Base-by-base conservation (phyloP, 805 yeast species). In the Lipomyces anomalus region DNA sequence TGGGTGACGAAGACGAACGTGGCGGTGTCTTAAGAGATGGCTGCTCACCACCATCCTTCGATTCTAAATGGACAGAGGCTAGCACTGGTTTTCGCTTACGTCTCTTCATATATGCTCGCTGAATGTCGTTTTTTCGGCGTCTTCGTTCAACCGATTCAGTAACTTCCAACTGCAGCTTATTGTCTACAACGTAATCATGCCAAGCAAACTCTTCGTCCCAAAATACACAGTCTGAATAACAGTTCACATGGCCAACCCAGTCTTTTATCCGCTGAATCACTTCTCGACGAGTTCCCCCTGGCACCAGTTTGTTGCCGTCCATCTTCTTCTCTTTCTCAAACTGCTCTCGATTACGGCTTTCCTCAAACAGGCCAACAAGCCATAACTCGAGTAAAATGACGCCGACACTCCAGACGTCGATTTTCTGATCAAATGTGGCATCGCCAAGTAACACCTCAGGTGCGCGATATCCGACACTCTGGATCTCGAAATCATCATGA, bases 391-490 rank as follows among this genome's bases (percentile, higher is more conserved):
- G 41, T 39, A 57, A 35, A 4, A 57, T 43, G 7, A 57, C 52
- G 6, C 61, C 61, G 4, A 47, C 50, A 29, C 61, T 53, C 61
- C 60, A 57, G 9, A 57, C 40, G 35, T 57, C 61, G 17, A 57
- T 53, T 28, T 48, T 38, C n/a, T 38, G 48, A 34, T 50, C 47
- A 26, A 57, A 57, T 3, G 42, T 42, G 11, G 39, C 22, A 33
- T 56, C 61, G 21, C 61, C 61, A 3, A 54, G 47, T 9, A 56
- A 21, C 4, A 57, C 58, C 36, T 57, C 61, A 6, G 61, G 61
- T 3, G 61, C 61, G 2, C 61, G 46, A 35, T 57, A 57, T 4
- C 54, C 58, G 4, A 44, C 39, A 16, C 50, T 42, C 36, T 57
- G 61, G 23, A 57, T 40, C 11, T 55, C 54, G 48, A 55, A 57